Base-by-base conservation (phyloP, 2,329 filamentous ascomycete genomes). In the Colletotrichum sp. region DNA sequence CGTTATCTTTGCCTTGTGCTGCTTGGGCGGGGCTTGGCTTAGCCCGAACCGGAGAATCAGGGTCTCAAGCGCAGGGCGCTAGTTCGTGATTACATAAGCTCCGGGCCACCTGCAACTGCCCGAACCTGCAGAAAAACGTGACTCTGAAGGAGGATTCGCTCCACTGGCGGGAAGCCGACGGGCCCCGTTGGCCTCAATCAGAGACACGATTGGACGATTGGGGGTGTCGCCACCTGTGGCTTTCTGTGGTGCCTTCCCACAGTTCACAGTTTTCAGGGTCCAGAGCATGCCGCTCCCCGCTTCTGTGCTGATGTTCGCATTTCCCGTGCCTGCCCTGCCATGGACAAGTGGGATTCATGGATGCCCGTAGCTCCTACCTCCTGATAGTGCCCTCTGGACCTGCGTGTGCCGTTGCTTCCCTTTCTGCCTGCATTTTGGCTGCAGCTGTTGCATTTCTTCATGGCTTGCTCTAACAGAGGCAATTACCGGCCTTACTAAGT, bases 201-300 rank as follows among this genome's bases (percentile, higher is more conserved):
- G 21, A 30, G 15, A 39, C 24, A 8, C 13, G 9, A 64, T 44
- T 44, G 62, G 62, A 64, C 21, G 24, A 4, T 59, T 59, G 15
- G 24, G 21, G 55, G 18, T 62, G 36, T 66, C 24, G 63, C 63
- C 63, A 66, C 63, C 15, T 30, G 26, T 39, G 44, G 44, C 44
- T 52, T 52, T 52, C 39, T 15, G 21, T 26, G 24, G 63, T 24
- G 30, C 39, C 36, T 16, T 24, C 9, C 9, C 39, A 64, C 12
- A 8, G 34, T 21, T 52, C 44, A 39, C 28, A 32, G 28, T 75
- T 72, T 72, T 75, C 72, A 75, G 72, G 72, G 72, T 75, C 72
- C 69, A 68, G 55, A 24, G 30, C 49, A 15, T 4, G 21, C 30
- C 55, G n/a, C 16, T 24, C 34, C 34, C 67, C 67, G 24, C 24